Percentiles rank a stretch among this genome's conserved stretches.
phyloP scores from a whole-genome alignment of 345 rosid genomes.

The Cochlearia excelsa region DNA sequence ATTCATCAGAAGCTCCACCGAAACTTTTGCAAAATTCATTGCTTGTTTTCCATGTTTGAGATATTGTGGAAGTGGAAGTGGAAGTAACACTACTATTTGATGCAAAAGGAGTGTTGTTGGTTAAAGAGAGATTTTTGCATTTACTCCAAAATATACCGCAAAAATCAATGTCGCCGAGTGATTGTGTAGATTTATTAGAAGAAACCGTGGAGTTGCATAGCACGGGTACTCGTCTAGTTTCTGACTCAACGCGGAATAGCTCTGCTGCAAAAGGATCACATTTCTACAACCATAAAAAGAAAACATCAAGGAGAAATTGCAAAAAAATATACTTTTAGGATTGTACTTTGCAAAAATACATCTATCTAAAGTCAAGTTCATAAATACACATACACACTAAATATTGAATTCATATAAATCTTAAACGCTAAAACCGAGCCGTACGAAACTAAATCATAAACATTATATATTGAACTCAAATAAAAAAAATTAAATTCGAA shows the following conservation, averaged over 20 bases:
- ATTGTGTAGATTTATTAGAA: conserved; percentile 27
- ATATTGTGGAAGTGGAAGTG: conserved; percentile 38
- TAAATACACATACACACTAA: no score
- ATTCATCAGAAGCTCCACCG: conserved; percentile 43
- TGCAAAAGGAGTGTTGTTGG: conserved; percentile 37
- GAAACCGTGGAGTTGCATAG: conserved; percentile 32
- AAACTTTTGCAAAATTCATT: conserved; percentile 40
- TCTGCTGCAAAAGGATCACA: conserved; percentile 40
- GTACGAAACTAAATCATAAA: no score
- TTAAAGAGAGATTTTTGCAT: conserved; percentile 38
- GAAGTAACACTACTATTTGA: conserved; percentile 18
- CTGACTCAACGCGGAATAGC: conserved; percentile 30
- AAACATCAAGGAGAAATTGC: background rate
- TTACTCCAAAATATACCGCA: conserved; percentile 36
- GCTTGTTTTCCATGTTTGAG: conserved; percentile 40
- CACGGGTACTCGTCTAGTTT: conserved; percentile 33
- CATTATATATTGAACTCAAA: no score
- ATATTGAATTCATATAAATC: no score
- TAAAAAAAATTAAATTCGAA: no score
- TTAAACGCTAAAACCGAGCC: no score
- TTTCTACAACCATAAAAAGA: conserved; percentile 16
- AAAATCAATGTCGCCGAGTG: conserved; percentile 24
- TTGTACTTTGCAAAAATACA: background rate
- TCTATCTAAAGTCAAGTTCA: background rate
- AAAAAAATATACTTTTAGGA: no score